Base-by-base conservation (phyloP, 2,329 filamentous ascomycete species). In the Talaromyces sp. region DNA sequence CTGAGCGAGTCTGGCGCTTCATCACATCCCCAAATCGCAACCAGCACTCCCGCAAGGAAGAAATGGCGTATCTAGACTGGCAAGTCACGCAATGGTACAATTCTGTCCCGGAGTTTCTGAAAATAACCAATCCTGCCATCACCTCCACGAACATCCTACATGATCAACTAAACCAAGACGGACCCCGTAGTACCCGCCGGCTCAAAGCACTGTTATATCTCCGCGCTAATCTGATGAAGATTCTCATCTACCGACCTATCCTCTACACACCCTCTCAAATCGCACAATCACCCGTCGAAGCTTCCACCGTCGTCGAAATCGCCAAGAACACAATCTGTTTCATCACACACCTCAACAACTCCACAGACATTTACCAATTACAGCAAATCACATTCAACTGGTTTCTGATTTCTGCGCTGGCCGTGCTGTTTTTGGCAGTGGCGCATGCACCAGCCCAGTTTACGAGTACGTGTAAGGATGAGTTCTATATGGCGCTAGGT, bases 161-260 rank as follows among this genome's bases (percentile, higher is more conserved):
- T 11, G 33, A 56, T 27, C 31, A 56, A 56, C 52, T 37, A 8
- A 56, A 56, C 85, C 10, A 39, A 50, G 59, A 61, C 13, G 47
- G n/a, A 2, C 31, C 25, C 1, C 90, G 91, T 69, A 88, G 87
- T 66, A 78, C 89, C 4, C 88, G 89, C 68, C 88, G 93, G 1
- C 82, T 96, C 10, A 90, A 91, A 66, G 89, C 96, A 31, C 87
- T 95, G 75, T 90, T 95, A 11, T 94, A 95, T 73, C 82, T 97
- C 5, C 87, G 93, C n/a, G 85, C 91, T 1, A 97, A 97, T 71
- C 92, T 96, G 80, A 90, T 96, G 78, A 89, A 93, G 6, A 94
- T 93, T 69, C 88, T 92, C 75, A 90, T 97, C 52, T 92, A 96
- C 76, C 91, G 92, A 0, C 93, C 93, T 0, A 88, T 96, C 2